Percentiles rank a stretch among this genome's conserved stretches.
phyloP scores from a whole-genome alignment of 2,329 filamentous ascomycete genomes.

The Ophiostoma fasciatum region DNA sequence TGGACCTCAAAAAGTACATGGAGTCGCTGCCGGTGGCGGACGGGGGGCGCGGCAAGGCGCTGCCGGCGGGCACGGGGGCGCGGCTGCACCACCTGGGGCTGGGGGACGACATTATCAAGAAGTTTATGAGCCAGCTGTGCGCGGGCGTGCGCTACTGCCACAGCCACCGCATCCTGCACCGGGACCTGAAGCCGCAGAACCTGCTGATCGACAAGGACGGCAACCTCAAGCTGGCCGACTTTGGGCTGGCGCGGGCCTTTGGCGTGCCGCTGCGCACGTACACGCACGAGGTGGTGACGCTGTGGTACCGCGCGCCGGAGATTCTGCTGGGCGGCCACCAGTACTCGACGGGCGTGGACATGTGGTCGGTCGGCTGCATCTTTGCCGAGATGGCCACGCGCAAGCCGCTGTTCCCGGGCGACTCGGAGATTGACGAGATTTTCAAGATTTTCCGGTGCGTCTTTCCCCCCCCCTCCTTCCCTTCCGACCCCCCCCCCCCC shows the following conservation, averaged over 20 bases:
- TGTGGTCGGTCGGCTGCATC: slow-evolving; percentile 86
- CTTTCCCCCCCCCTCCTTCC: background rate
- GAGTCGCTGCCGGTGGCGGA: slow-evolving; percentile 69
- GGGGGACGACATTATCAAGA: slow-evolving; percentile 71
- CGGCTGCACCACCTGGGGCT: slow-evolving; percentile 53
- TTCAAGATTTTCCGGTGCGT: slow-evolving; percentile 81
- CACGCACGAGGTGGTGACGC: slow-evolving; percentile 81
- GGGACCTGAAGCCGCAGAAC: slow-evolving; percentile 78
- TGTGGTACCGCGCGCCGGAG: slow-evolving; percentile 80
- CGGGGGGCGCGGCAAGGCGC: slow-evolving; percentile 64
- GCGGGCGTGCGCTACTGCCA: slow-evolving; percentile 75
- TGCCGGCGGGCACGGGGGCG: slow-evolving; percentile 57
- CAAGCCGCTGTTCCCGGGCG: slow-evolving; percentile 77
- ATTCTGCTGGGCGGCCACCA: slow-evolving; percentile 76
- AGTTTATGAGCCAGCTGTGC: slow-evolving; percentile 78
- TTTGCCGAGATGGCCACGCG: slow-evolving; percentile 89
- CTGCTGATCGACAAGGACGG: slow-evolving; percentile 72
- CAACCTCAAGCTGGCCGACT: slow-evolving; percentile 76
- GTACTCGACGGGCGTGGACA: slow-evolving; percentile 85
- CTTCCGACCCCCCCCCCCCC: background rate
- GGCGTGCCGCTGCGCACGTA: slow-evolving; percentile 79
- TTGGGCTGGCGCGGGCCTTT: slow-evolving; percentile 76
- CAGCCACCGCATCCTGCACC: slow-evolving; percentile 68
- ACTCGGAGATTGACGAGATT: slow-evolving; percentile 86
- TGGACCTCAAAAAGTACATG: slow-evolving; percentile 91